Base-by-base conservation (phyloP, 495 filamentous ascomycete species). In the Jackrogersella multiformis region DNA sequence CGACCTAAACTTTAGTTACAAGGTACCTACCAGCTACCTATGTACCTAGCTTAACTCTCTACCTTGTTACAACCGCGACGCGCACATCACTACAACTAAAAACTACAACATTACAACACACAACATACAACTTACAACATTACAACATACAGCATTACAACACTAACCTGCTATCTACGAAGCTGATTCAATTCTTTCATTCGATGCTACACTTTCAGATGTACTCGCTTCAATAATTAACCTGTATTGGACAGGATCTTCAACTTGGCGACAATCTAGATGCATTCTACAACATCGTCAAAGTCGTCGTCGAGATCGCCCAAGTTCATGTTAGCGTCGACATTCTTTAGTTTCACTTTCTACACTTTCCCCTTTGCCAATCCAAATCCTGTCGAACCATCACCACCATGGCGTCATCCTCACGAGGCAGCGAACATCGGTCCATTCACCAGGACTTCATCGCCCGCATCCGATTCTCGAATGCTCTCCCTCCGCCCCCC, bases 371-470 rank as follows among this genome's bases (percentile, higher is more conserved):
- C 59, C 13, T 42, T 59, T 35, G 46, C 20, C 32, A 2, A 8
- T 26, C 5, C 1, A 20, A 26, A 4, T 13, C 12, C 74, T 0
- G 26, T 76, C n/a, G 30, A 45, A 55, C 46, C 42, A 36, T 52
- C 55, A 12, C 45, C 64, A 72, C 12, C 32, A 82, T 82, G 80
- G 74, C 81, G 57, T 82, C 81, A 32, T 80, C 74, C 51, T 73
- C 77, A 64, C 71, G 78, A 65, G 74, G 69, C 55, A 77, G 78
- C 56, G 86, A 90, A 78, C 73, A 73, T 53, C 83, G 85, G 69
- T 87, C 86, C 73, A 90, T 92, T 62, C 91, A 93, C 70, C 95
- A 99, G 78, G 95, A 99, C 71, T 98, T 97, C 73, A 96, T 99
- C 66, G 94, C 93, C 44, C 90, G 94, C 55, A 90, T 97, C 56